Evolutionary conservation across 140 eudicot species (phyloP), one percentile per base, ranked within the genome.

Genomic region (Bidens hawaiensis): DNA sequence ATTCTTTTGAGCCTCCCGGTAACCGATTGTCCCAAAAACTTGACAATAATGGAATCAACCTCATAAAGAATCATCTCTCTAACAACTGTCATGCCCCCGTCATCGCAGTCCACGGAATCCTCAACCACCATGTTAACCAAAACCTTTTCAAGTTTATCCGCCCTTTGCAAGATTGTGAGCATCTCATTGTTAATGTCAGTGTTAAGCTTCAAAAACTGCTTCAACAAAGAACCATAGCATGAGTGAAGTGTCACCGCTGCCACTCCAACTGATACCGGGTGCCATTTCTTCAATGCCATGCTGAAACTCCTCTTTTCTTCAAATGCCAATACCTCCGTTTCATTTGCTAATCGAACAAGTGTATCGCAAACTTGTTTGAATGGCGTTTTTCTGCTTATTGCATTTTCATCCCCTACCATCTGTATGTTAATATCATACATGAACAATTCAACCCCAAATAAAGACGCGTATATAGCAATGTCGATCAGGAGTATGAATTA

Each of bases 241-340:
- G 74, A 30, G 68, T 91, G 98, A 5, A 91, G 72, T 0, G 89
- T 85, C 65, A 91, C 85, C 0, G 96, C 88, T 45, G 95, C 98
- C 18, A 85, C 96, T 57, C 96, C 98, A 15, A 81, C 89, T 22
- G 98, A 76, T n/a, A n/a, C n/a, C n/a, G n/a, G n/a, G n/a, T n/a
- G n/a, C n/a, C n/a, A n/a, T n/a, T n/a, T n/a, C n/a, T 78, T 91
- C 19, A 91, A 78, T 6, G 62, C 57, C 13, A 80, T 63, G 28
- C 87, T 76, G 28, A 73, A 91, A 28, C 46, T 79, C 5, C 68
- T 83, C 55, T 72, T 91, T 77, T 91, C 98, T 66, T 80, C 81
- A 0, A 53, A 13, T 0, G 93, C 93, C 60, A 91, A 68, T 21
- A 82, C 91, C 47, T 91, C 87, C 4, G 89, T 82, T 53, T 68